phyloP scores from a whole-genome alignment of 2,329 filamentous ascomycete species.

The Monilinia fructigena region DNA sequence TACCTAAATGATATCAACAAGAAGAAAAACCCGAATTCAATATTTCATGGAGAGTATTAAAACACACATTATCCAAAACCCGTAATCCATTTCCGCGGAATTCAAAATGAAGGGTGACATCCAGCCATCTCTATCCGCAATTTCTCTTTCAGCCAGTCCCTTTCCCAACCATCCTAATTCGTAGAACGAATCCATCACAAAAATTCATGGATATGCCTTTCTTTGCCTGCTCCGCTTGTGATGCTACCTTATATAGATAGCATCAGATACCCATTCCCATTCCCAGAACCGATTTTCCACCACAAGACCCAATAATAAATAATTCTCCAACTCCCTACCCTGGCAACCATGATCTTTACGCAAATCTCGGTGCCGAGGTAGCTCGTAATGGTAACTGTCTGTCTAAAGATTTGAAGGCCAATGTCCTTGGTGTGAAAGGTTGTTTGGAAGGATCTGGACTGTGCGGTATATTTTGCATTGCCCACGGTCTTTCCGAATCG shows the following conservation, averaged over 20 bases:
- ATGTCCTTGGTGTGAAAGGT: slow-evolving; percentile 64
- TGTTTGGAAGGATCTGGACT: slow-evolving; percentile 44
- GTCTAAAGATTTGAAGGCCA: slow-evolving; percentile 64
- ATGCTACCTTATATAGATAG: too few species aligned
- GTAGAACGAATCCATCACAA: neutral
- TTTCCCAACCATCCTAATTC: neutral
- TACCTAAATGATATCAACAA: neutral
- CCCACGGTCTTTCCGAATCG: slow-evolving; percentile 51
- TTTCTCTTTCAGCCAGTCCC: neutral
- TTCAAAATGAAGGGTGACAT: neutral
- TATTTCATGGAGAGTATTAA: neutral
- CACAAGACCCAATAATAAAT: neutral
- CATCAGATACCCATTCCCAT: neutral
- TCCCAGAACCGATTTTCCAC: neutral
- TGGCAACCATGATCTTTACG: neutral
- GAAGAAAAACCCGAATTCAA: neutral
- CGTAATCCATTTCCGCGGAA: neutral
- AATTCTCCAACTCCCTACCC: neutral
- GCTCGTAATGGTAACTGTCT: slow-evolving; percentile 53
- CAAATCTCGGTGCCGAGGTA: slow-evolving; percentile 19
- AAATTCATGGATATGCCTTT: neutral
- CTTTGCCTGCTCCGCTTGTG: neutral
- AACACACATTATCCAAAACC: neutral
- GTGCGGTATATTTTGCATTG: slow-evolving; percentile 54
- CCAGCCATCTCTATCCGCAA: neutral